A percentile compares a stretch with the other conserved stretches of the same genome.
Conservation (phyloP, 2,329 filamentous ascomycete species). For the Talaromyces amestolkiae region DNA sequence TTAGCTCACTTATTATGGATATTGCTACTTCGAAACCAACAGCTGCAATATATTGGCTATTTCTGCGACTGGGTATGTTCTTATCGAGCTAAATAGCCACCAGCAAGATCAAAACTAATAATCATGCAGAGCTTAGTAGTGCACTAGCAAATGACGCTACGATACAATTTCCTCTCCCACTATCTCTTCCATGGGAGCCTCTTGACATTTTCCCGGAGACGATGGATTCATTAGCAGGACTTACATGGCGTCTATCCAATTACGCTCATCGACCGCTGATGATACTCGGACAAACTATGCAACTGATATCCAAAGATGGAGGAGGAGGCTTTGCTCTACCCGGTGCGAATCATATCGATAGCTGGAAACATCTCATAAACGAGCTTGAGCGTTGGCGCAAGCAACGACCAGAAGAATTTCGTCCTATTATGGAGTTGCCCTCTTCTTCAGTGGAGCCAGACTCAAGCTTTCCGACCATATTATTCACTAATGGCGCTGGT, state of each 20-base stretch:
- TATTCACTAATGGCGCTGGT: constrained; percentile 48
- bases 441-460: not conserved
- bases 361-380: constrained; percentile 22
- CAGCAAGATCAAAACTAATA: not conserved
- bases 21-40: constrained; percentile 3
- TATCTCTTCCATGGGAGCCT: not conserved
- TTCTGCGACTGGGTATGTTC: constrained; percentile 29
- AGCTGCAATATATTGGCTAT: constrained; percentile 31
- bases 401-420: not conserved
- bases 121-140: constrained; percentile 1
- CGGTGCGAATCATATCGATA: not conserved
- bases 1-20: not conserved
- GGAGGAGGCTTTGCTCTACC: not conserved
- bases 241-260: not conserved
- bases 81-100: not conserved
- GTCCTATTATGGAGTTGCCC: not conserved
- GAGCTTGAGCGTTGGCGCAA: constrained; percentile 21
- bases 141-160: not conserved
- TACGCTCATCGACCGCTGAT: not conserved
- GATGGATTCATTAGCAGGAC: not conserved
- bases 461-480: constrained; percentile 36
- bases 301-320: not conserved
- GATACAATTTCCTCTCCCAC: not conserved
- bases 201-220: not conserved
- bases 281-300: not conserved